These are phyloP conservation scores for Tremellales sp. DNA, from an alignment of 1,284 basidiomycete genomes.

Conservation along the genomic window DNA sequence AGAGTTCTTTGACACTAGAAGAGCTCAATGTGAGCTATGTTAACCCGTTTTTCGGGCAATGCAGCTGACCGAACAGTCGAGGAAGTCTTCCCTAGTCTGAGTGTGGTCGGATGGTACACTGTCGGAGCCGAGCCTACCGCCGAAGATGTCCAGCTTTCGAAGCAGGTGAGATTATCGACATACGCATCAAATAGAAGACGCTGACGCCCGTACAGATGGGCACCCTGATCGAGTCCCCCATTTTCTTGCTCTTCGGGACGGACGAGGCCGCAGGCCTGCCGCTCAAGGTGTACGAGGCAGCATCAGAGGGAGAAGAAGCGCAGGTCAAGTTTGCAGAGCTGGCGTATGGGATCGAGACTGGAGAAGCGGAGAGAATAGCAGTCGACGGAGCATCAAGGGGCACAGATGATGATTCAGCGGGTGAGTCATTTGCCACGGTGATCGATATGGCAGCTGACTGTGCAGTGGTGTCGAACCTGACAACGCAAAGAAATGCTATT, in stretches of 20 bases:
- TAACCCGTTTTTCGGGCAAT: background rate
- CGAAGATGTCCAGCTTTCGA: conserved; percentile 74
- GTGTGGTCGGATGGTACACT: conserved; percentile 96
- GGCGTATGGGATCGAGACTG: conserved; percentile 78
- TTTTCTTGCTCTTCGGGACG: conserved; percentile 53
- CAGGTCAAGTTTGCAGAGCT: conserved; percentile 61
- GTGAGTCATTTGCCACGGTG: background rate
- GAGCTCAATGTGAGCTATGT: conserved; percentile 74
- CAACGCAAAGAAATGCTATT: conserved; percentile 88
- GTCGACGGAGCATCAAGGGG: conserved; percentile 92
- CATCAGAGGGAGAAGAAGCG: conserved; percentile 49
- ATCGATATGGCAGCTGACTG: background rate
- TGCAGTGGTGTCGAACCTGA: conserved; percentile 80
- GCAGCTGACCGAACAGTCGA: conserved; percentile 64
- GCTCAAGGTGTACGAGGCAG: conserved; percentile 82
- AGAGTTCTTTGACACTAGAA: conserved; percentile 72
- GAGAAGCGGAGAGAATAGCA: conserved; percentile 96
- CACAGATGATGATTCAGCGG: background rate
- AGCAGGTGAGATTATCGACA: conserved; percentile 59
- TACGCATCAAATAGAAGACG: conserved; percentile 65
- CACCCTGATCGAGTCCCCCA: conserved; percentile 51
- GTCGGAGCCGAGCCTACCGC: conserved; percentile 67
- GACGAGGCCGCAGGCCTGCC: conserved; percentile 55
- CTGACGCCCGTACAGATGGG: conserved; percentile 56
- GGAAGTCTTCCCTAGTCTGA: conserved; percentile 93